Evolutionary conservation across 2,329 filamentous ascomycete genomes (phyloP), one percentile per base, ranked within the genome.

Genomic region (Trematosphaeria pertusa): DNA sequence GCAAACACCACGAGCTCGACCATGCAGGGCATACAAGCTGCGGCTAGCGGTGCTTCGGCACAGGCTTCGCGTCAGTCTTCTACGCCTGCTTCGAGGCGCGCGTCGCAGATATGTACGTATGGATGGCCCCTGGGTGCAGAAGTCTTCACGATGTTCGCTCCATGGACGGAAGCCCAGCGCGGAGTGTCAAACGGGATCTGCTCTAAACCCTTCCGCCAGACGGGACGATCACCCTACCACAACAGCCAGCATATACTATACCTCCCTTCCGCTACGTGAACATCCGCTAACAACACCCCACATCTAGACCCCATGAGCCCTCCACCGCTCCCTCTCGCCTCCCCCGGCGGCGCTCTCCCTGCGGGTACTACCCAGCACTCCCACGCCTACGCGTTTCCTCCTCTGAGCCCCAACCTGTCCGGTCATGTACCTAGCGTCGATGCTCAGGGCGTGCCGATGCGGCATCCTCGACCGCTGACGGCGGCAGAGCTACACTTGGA

Each of bases 401-500:
- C 70, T 10, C 54, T 72, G 20, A 73, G 69, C 42, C 72, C 72
- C 8, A 59, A 59, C 37, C 49, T 58, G 3, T 54, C 55, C 4
- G 59, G 59, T 17, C 54, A 61, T 28, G 43, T 60, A 15, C 50
- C 61, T n/a, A 64, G 52, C 46, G 63, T 60, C 35, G 61, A 70
- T 43, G 52, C 63, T 12, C 38, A 84, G 45, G 89, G 88, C 0
- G 61, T 77, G 10, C 92, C 93, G 3, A 75, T 95, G 61, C 84
- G 93, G 53, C 92, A 96, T 70, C 92, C 93, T 5, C 83, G 90
- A 26, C 92, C 92, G 3, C 76, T 97, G 69, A 97, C 93, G 0
- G 87, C 91, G 1, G 88, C 91, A 3, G 93, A 97, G 71, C 80
- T 97, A 51, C 91, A 97, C 71, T 80, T 89, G 49, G 85, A 96